Evolutionary conservation across 352 stramenopile species (phyloP).

Genomic region (Thalassiosira mediterranea): DNA sequence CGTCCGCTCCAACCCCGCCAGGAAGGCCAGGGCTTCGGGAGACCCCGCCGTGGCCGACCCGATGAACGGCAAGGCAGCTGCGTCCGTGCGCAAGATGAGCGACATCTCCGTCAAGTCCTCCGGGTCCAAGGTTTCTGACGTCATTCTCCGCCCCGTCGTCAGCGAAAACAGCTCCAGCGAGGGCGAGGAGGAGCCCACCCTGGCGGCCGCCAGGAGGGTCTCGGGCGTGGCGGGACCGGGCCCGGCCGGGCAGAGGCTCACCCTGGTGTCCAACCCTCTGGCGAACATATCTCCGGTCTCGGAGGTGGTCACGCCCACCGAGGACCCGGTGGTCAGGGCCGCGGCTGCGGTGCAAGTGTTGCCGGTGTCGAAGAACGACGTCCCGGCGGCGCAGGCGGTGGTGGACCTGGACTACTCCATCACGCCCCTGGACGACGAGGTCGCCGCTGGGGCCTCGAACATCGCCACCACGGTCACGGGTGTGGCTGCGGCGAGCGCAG

Average conservation of each 20-base stretch:
- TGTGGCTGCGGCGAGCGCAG: background rate
- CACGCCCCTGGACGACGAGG: constrained; percentile 10
- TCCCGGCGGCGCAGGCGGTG: background rate
- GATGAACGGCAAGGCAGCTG: background rate
- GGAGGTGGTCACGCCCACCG: background rate
- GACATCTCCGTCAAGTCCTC: background rate
- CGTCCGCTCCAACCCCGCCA: background rate
- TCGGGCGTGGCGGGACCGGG: too few species aligned
- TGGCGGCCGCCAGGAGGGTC: too few species aligned
- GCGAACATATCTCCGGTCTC: background rate
- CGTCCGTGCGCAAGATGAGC: background rate
- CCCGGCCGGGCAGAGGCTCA: too few species aligned
- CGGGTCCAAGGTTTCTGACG: background rate
- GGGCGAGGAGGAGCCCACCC: background rate
- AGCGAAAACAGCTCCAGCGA: background rate
- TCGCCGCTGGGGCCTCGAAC: background rate
- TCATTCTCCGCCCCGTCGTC: background rate
- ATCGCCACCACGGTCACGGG: background rate
- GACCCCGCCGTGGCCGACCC: background rate
- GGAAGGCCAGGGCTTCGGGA: background rate
- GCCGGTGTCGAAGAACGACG: background rate
- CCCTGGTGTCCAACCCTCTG: constrained; percentile 5
- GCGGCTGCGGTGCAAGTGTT: background rate
- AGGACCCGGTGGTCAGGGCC: constrained; percentile 5
- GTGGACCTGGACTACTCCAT: constrained; percentile 27